Conservation (phyloP, 73 alveolate species). For the Paramecium octaurelia region DNA sequence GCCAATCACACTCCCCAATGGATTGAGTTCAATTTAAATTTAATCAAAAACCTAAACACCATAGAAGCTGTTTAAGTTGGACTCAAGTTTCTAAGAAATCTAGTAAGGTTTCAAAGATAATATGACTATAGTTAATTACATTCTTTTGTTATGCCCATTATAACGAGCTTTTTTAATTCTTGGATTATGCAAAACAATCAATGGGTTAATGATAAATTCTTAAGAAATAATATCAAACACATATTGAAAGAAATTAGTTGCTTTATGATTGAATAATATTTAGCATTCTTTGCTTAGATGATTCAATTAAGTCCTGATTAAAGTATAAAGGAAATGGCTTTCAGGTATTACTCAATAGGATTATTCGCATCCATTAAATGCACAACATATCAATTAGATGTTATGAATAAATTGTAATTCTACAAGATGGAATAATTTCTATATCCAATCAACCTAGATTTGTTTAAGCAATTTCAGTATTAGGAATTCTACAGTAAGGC, state of each 20-base stretch:
- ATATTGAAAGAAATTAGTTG: background rate
- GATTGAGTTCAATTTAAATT: background rate
- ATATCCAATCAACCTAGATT: background rate
- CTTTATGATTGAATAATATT: conserved; percentile 5
- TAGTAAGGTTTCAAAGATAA: background rate
- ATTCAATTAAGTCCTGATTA: background rate
- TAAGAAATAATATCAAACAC: background rate
- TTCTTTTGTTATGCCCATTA: background rate
- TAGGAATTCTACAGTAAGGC: background rate
- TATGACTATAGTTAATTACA: background rate
- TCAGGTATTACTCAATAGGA: background rate
- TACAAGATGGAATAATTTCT: background rate
- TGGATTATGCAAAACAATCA: background rate
- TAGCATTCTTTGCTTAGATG: background rate
- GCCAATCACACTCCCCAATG: background rate
- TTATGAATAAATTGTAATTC: background rate
- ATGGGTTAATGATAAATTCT: background rate
- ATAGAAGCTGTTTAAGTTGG: background rate
- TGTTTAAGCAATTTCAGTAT: background rate
- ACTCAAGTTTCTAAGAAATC: background rate
- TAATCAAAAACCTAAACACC: background rate
- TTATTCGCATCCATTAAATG: background rate
- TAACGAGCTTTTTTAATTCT: background rate
- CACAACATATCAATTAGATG: background rate
- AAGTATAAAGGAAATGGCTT: background rate